Evolutionary conservation across 176 grass and related monocot species (phyloP).

Genomic region (Oryza coarctata): DNA sequence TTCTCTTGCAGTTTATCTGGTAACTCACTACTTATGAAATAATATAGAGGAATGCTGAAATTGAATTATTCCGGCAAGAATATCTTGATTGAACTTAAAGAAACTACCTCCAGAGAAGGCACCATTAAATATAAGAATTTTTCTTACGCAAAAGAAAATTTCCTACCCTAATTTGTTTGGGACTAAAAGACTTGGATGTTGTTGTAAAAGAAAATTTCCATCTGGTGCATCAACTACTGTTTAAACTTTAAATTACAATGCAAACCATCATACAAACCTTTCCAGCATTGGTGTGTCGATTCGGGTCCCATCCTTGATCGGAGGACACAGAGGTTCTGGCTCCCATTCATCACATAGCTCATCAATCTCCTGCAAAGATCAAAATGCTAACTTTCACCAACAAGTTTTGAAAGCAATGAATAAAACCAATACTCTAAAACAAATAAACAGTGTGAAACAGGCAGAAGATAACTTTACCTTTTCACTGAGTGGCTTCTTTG

Average conservation of each 20-base stretch:
- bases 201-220: too few species aligned
- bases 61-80: background rate
- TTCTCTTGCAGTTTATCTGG: background rate
- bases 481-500: constrained; percentile 85
- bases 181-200: too few species aligned
- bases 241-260: constrained; percentile 16
- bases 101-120: constrained; percentile 7
- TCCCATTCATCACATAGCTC: constrained; percentile 95
- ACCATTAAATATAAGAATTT: background rate
- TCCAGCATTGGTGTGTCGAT: constrained; percentile 59
- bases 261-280: constrained; percentile 58
- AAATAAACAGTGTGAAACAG: background rate
- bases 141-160: background rate
- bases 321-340: constrained; percentile 82
- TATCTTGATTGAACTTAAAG: constrained; percentile 5
- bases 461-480: constrained; percentile 54
- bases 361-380: constrained; percentile 75
- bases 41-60: constrained; percentile 1
- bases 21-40: background rate
- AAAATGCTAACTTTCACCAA: constrained; percentile 27
- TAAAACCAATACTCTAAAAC: background rate
- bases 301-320: constrained; percentile 54
- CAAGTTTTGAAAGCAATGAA: constrained; percentile 26
- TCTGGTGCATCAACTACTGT: background rate
- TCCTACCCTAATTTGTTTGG: too few species aligned